A percentile compares a stretch with the other conserved stretches of the same genome.
phyloP scores from a whole-genome alignment of 1,139 yeast genomes.

The Saccharomyces pastorianus region DNA sequence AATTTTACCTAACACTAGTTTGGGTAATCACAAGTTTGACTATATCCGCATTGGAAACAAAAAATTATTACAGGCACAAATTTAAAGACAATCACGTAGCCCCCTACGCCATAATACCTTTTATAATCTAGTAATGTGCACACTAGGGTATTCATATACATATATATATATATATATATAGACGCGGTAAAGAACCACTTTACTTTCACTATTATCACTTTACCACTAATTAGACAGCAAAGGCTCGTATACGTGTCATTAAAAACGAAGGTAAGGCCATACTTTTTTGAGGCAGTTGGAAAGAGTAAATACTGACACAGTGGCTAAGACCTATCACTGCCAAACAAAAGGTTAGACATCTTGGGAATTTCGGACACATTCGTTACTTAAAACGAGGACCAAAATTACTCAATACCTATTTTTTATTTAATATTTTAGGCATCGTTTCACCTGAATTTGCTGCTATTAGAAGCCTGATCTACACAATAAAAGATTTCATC shows the following conservation, averaged over 20 bases:
- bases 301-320: neutral
- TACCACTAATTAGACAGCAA: neutral
- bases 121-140: constrained; percentile 23
- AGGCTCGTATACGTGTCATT: neutral
- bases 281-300: neutral
- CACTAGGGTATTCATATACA: neutral
- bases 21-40: constrained; percentile 61
- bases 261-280: neutral
- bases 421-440: neutral
- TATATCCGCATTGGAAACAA: constrained; percentile 55
- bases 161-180: neutral
- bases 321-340: neutral
- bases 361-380: neutral
- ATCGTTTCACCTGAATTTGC: neutral
- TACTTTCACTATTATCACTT: neutral
- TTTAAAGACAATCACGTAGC: constrained; percentile 28
- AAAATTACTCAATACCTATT: neutral
- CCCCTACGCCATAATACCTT: constrained; percentile 35
- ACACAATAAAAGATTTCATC: neutral
- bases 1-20: constrained; percentile 27
- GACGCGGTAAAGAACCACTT: neutral
- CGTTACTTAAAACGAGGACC: neutral
- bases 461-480: neutral
- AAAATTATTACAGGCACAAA: constrained; percentile 40
- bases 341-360: neutral